Base-by-base conservation (phyloP, 805 yeast genomes). In the Ogataea nakhonphanomensis region DNA sequence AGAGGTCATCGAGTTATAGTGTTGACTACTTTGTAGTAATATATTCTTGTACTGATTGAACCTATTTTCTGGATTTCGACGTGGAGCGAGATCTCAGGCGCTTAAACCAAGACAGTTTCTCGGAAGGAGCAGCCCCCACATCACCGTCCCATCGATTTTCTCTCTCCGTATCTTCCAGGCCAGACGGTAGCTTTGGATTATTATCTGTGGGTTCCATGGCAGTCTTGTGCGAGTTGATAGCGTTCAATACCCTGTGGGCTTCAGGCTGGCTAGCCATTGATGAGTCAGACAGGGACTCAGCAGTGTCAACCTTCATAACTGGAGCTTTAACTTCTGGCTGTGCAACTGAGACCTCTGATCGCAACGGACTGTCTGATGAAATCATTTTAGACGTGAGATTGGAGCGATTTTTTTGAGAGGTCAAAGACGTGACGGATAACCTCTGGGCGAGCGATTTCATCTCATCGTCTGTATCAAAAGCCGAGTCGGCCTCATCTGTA, bases 61-160 rank as follows among this genome's bases (percentile, higher is more conserved):
- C 20, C 20, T 17, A 50, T 37, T 45, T 51, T 33, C 53, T 32
- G 8, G 45, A 38, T 30, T 52, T 55, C 2, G 60, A 48, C 22
- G 47, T 48, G 0, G 61, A 53, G 30, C 61, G 45, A 10, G 61
- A 67, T 22, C 70, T 65, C 33, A 71, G 45, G 47, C 70, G 64
- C 41, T 61, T 70, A 45, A 73, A 68, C 79, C 79, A 74, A 32
- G 62, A 66, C 25, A 41, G 61, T 51, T 38, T 60, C 15, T 46
- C 44, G 13, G 46, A 45, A 39, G 44, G 45, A 25, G 46, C 34
- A 34, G 27, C 31, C 3, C 25, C 36, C 14, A 38, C 38, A n/a
- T 56, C 36, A 49, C 36, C 8, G 5, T 54, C 44, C 64, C 64
- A 60, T 35, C 66, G 50, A 1, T 62, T 48, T 24, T 51, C 53